Base-by-base conservation (phyloP, 108 stramenopile species). In the Fistulifera pelliculosa region DNA sequence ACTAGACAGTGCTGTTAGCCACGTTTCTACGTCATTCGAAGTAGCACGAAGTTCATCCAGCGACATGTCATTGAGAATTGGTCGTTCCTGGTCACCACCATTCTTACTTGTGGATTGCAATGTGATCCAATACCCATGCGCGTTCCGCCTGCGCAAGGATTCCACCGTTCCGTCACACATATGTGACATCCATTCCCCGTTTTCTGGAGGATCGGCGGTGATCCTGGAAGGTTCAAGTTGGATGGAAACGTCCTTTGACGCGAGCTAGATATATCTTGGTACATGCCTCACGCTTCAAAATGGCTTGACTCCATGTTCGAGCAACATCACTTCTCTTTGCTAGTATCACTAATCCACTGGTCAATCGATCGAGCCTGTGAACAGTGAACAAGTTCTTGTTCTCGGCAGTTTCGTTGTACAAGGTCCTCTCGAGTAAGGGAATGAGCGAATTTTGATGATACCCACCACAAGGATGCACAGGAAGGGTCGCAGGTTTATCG, bases 401-500 rank as follows among this genome's bases (percentile, higher is more conserved):
- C 17, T 70, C 38, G 39, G 52, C 41, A 53, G 52, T 48, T 16
- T 52, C 25, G 22, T 58, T 25, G 50, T 50, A 44, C 60, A 67
- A 50, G 12, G 41, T 40, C 19, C 52, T 28, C 61, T 77, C 76
- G 66, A 90, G 49, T 35, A 90, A 66, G 55, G 70, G 78, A 47
- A 84, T 48, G 16, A 95, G 74, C 2, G 87, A 79, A 59, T 95
- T 91, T 43, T 71, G 55, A 47, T 90, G 77, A 61, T 95, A 96
- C 6, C 81, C 83, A 17, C 96, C 97, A 61, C 94, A 96, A 1
- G 97, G 88, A 75, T 98, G 97, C 17, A 98, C 74, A 7, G 95
- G 92, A 26, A 96, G 24, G 14, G 87, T 86, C 16, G 85, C 71
- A 31, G 97, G 97, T 61, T 98, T 98, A 62, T 93, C 78, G 0